Evolutionary conservation across 108 stramenopile genomes (phyloP), one percentile per base, ranked within the genome.

Genomic region (Nannochloropsis gaditana): DNA sequence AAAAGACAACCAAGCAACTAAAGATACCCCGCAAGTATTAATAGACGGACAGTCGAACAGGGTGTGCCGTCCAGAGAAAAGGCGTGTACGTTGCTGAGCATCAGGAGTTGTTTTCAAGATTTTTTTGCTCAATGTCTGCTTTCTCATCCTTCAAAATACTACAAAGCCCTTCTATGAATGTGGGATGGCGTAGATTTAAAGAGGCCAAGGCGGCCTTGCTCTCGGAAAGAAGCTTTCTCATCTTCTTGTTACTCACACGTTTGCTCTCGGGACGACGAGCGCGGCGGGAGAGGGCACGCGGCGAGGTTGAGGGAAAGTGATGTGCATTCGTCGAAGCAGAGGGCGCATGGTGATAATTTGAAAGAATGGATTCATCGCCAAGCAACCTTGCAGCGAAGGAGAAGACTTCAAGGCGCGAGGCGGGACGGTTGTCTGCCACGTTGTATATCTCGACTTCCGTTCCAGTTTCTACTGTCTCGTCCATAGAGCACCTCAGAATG

Each of bases 371-470:
- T 73, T 73, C n/a, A 3, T 73, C n/a, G 59, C 59, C 59, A 15
- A 73, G 59, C 59, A 73, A 73, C 15, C 5, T n/a, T n/a, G 73
- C 84, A 5, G 84, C 44, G 9, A 50, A 45, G 73, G 79, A 45
- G 19, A 43, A 79, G 9, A 86, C 85, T 41, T 86, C 85, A n/a
- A 43, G 80, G 11, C 85, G 80, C 15, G 59, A 80, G 85, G 81
- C 44, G 9, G 85, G 85, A 15, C 21, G 41, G 82, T 86, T 43
- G 82, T 86, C 85, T 11, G 81, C 85, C 42, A 86, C 85, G 44
- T 86, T 73, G n/a, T 73, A 73, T 4, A 73, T 73, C 59, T 73
- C 59, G 19, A 73, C 59, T 73, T 86, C 43, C n/a, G 42, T 17
- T 82, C 19, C 43, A 43, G 0, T 9, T 43, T 43, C 5, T 81